Base-by-base conservation (phyloP, 768 basidiomycete genomes). In the Naematelia encephala region DNA sequence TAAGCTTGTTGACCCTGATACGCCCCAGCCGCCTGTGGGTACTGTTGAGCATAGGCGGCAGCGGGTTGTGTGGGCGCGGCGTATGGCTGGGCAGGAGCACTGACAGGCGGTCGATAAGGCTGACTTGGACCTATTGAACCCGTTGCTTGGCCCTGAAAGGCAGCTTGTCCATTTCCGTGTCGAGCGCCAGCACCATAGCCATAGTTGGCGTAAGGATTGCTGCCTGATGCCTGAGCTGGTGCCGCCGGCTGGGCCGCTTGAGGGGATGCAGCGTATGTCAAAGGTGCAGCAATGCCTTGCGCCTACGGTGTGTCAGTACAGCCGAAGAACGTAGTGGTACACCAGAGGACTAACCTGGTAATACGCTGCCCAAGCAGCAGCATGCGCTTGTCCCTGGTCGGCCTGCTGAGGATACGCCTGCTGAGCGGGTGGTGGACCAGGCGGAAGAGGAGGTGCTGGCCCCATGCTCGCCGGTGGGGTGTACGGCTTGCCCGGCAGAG, bases 131-230 rank as follows among this genome's bases (percentile, higher is more conserved):
- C 48, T 16, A 27, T 5, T 25, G 80, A 79, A 60, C 82, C 80
- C 16, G 21, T 23, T 25, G 39, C 12, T 21, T 54, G 42, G 21
- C 21, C n/a, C 14, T 16, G 53, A 21, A 4, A 43, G 22, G 4
- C 42, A 54, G 53, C 27, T 19, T 16, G 16, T 22, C 14, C 21
- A 16, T 42, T 13, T 26, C 34, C 28, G 14, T 57, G 65, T 46
- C 54, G 67, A 54, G 80, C 79, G 34, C 16, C 53, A 49, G 84
- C 82, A 1, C 89, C 89, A 74, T 94, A 93, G 28, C 91, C 91
- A 71, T 93, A 93, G 73, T 91, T 91, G 0, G 90, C 89, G 72
- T 92, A 93, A 21, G 92, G 78, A 23, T 72, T 70, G 0, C 59
- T 43, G 26, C 48, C 56, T 39, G 46, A 44, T 29, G 55, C 42